A percentile compares a stretch with the other conserved stretches of the same genome.
phyloP scores from a whole-genome alignment of 1,284 basidiomycete species.

The Omphalotus olearius region DNA sequence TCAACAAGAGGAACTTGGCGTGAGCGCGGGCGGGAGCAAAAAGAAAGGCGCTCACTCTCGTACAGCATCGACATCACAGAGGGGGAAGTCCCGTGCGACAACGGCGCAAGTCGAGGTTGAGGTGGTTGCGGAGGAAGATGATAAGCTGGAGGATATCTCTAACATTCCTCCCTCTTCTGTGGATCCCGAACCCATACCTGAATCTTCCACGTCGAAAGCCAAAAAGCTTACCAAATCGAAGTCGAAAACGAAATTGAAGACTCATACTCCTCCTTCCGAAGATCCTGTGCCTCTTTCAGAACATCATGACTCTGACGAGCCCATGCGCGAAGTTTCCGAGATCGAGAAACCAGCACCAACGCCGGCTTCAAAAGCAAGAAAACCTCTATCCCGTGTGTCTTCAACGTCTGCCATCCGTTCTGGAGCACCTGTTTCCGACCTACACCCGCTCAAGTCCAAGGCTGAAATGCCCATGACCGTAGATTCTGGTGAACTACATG shows the following conservation, averaged over 20 bases:
- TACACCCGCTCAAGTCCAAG: background rate
- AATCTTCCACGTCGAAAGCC: conserved; percentile 3
- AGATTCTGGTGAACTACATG: no score
- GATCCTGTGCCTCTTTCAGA: background rate
- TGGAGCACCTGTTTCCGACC: background rate
- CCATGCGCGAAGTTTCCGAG: background rate
- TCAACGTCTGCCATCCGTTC: background rate
- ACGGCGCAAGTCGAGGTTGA: conserved; percentile 22
- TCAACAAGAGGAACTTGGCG: background rate
- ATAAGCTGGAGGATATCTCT: conserved; percentile 12
- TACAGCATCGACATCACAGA: conserved; percentile 1
- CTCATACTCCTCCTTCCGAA: background rate
- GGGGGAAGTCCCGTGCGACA: background rate
- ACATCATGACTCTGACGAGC: background rate
- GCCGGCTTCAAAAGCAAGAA: background rate
- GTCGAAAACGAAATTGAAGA: conserved; percentile 5
- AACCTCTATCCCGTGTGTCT: background rate
- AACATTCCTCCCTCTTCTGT: conserved; percentile 1
- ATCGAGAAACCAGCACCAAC: background rate
- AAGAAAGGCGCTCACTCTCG: background rate
- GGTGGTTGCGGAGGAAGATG: conserved; percentile 16
- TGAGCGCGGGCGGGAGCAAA: background rate
- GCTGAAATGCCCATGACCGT: background rate
- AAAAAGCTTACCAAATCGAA: conserved; percentile 4
- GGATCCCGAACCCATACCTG: conserved; percentile 1